Conservation (phyloP, 768 basidiomycete genomes). For the Phylloporus rhodoxanthus region DNA sequence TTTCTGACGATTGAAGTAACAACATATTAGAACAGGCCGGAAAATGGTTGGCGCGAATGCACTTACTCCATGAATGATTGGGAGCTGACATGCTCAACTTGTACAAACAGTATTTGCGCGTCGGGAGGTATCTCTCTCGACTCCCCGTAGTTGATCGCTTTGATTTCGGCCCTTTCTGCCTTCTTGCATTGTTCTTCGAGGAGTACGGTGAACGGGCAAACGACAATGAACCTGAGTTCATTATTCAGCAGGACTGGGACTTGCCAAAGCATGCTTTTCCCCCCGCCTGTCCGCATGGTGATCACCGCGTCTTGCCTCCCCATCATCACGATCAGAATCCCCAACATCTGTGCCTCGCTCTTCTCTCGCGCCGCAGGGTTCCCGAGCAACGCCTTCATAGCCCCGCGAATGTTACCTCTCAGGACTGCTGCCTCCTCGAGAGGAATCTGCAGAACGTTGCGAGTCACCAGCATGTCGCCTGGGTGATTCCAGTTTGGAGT, state of each 20-base stretch:
- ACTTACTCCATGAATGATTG: neutral
- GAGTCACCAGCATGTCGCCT: neutral
- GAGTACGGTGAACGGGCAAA: conserved; percentile 5
- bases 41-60: too few relatives aligned
- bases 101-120: conserved; percentile 3
- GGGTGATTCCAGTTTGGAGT: neutral
- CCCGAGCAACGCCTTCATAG: neutral
- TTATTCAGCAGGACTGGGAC: neutral
- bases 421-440: neutral
- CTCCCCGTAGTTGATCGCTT: neutral
- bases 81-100: conserved; percentile 4
- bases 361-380: neutral
- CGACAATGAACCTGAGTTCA: neutral
- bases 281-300: conserved; percentile 7
- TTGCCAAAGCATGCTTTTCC: conserved; percentile 8
- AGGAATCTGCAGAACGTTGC: neutral
- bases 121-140: neutral
- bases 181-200: conserved; percentile 3
- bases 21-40: neutral
- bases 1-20: neutral
- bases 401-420: neutral
- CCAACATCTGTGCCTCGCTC: neutral
- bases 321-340: neutral
- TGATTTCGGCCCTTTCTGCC: neutral
- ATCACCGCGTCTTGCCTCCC: neutral